A percentile compares a stretch with the other conserved stretches of the same genome.
Conservation (phyloP, 768 basidiomycete genomes). For the Lactarius sanguifluus region DNA sequence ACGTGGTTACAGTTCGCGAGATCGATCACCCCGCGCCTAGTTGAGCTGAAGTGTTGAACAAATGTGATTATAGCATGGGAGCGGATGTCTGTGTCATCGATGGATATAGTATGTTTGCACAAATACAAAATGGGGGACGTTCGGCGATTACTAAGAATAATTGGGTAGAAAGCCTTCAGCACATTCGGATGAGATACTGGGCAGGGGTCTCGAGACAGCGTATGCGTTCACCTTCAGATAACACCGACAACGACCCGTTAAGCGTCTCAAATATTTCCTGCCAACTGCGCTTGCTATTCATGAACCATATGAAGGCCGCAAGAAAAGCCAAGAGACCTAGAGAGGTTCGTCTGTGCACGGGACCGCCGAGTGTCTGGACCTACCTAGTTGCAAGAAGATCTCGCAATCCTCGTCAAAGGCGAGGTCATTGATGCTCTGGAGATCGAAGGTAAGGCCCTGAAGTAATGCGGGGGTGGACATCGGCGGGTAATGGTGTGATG, state of each 20-base stretch:
- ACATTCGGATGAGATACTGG: not conserved
- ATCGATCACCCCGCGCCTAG: not conserved
- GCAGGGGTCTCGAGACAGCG: not conserved
- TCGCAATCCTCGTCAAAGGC: constrained; percentile 18
- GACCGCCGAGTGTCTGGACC: not conserved
- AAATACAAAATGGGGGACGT: constrained; percentile 13
- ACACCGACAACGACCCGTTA: constrained; percentile 1
- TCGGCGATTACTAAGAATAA: constrained; percentile 19
- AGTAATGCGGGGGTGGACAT: constrained; percentile 4
- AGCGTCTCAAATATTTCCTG: constrained; percentile 8
- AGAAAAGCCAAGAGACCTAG: constrained; percentile 22
- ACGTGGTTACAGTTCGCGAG: not conserved
- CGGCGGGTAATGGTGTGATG: not conserved
- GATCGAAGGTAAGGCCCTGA: constrained; percentile 3
- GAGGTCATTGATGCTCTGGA: constrained; percentile 18
- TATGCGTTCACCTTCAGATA: constrained; percentile 17
- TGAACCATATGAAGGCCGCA: constrained; percentile 24
- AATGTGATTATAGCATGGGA: not conserved
- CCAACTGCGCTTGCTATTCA: constrained; percentile 24
- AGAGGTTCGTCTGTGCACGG: not conserved
- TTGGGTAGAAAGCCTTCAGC: constrained; percentile 21
- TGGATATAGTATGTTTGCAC: not conserved
- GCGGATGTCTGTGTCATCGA: not conserved
- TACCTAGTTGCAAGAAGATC: constrained; percentile 20
- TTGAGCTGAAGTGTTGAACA: not conserved